These are phyloP conservation scores for Thielaviopsis ethacetica DNA, from an alignment of 2,329 filamentous ascomycete species.

Conservation along the genomic window DNA sequence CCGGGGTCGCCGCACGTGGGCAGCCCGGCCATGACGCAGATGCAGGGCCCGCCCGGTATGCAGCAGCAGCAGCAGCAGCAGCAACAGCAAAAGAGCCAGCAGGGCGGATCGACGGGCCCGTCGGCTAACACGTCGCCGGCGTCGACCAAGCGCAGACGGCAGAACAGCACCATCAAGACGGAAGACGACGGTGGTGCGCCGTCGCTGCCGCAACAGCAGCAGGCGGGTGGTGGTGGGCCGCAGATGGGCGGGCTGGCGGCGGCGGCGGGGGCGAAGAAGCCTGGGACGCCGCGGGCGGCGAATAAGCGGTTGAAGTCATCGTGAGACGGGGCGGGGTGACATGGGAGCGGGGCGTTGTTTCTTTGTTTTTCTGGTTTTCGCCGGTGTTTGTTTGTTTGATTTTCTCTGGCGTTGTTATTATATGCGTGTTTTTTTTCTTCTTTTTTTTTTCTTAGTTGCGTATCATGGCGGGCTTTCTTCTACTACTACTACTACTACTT, in stretches of 20 bases:
- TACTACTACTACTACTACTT: no score
- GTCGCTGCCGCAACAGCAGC: conserved; percentile 17
- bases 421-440: no score
- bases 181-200: conserved; percentile 38
- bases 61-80: conserved; percentile 53
- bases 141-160: conserved; percentile 41
- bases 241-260: conserved; percentile 37
- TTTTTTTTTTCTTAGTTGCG: not conserved
- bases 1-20: conserved; percentile 43
- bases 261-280: conserved; percentile 31
- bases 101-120: conserved; percentile 44
- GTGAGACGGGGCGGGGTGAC: no score
- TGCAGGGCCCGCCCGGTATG: conserved; percentile 46
- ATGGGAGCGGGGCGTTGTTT: not conserved
- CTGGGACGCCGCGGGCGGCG: conserved; percentile 38
- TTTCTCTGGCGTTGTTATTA: no score
- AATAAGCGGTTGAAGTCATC: conserved; percentile 10
- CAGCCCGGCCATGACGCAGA: conserved; percentile 44
- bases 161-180: conserved; percentile 39
- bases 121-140: conserved; percentile 51
- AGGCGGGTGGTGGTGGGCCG: conserved; percentile 15
- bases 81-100: conserved; percentile 45
- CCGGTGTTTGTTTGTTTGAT: no score
- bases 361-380: not conserved
- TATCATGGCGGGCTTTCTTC: no score